Evolutionary conservation across 495 filamentous ascomycete genomes (phyloP).

Genomic region (Penicillium bialowiezense): DNA sequence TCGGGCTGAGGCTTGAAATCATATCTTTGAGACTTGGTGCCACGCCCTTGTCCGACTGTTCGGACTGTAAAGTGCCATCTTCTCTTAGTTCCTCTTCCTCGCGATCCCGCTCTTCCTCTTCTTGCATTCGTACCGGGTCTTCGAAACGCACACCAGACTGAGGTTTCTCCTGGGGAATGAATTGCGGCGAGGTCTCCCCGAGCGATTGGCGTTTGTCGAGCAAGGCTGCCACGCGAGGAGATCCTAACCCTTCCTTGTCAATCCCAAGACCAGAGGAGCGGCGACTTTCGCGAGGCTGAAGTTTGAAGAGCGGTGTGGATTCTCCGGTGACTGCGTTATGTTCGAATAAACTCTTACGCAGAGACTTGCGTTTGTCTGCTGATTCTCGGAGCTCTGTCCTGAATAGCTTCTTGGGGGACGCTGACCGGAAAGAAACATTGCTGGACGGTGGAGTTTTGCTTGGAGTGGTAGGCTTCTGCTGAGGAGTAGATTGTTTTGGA

Average conservation of each 20-base stretch:
- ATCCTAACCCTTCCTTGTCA: slow-evolving; percentile 73
- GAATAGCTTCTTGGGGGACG: slow-evolving; percentile 56
- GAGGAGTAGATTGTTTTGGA: slow-evolving; percentile 51
- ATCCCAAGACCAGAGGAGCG: slow-evolving; percentile 72
- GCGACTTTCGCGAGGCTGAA: slow-evolving; percentile 60
- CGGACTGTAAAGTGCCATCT: slow-evolving; percentile 50
- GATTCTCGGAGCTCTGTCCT: slow-evolving; percentile 45
- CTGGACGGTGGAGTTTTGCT: slow-evolving; percentile 50
- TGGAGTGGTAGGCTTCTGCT: slow-evolving; percentile 47
- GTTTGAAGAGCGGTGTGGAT: slow-evolving; percentile 59
- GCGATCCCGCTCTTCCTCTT: slow-evolving; percentile 66
- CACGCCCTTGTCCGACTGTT: slow-evolving; percentile 56
- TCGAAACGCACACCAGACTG: slow-evolving; percentile 59
- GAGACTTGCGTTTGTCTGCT: slow-evolving; percentile 32
- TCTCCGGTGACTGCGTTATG: slow-evolving; percentile 54
- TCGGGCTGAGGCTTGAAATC: slow-evolving; percentile 74
- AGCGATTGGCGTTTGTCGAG: slow-evolving; percentile 73
- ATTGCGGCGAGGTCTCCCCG: slow-evolving; percentile 59
- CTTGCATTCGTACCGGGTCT: slow-evolving; percentile 63
- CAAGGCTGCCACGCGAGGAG: slow-evolving; percentile 69
- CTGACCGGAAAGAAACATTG: slow-evolving; percentile 42
- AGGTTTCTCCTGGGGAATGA: slow-evolving; percentile 50
- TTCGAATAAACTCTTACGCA: slow-evolving; percentile 54
- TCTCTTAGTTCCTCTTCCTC: slow-evolving; percentile 61
- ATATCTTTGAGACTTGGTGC: slow-evolving; percentile 68